phyloP scores from a whole-genome alignment of 2,329 filamentous ascomycete genomes.

The Ambrosiella xylebori region DNA sequence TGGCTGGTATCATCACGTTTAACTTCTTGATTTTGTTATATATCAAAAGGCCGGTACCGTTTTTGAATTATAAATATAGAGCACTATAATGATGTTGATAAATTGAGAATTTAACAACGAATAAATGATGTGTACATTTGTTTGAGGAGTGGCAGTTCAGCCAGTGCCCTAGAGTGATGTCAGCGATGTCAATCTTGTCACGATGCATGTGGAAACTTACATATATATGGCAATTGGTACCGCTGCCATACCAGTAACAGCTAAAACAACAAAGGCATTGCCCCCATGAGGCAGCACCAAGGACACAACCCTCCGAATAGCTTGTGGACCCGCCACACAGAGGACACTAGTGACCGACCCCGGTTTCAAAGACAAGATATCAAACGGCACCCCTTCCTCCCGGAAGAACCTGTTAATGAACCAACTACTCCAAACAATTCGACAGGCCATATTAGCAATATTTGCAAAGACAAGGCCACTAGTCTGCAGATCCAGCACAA shows the following conservation, averaged over 20 bases:
- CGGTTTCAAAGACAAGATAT: slow-evolving; percentile 27
- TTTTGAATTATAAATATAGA: slow-evolving; percentile 2
- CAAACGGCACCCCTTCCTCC: slow-evolving; percentile 26
- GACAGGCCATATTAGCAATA: slow-evolving; percentile 70
- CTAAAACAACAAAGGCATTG: not conserved
- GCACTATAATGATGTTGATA: slow-evolving; percentile 2
- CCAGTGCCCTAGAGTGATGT: not conserved
- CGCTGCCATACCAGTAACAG: slow-evolving; percentile 6
- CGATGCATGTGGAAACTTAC: slow-evolving; percentile 31
- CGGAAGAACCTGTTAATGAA: slow-evolving; percentile 56
- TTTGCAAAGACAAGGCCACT: slow-evolving; percentile 74
- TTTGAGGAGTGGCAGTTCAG: slow-evolving; percentile 7
- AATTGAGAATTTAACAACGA: not conserved
- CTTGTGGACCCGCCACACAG: slow-evolving; percentile 27
- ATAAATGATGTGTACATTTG: not conserved
- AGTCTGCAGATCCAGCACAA: slow-evolving; percentile 53
- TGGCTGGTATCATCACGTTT: not conserved
- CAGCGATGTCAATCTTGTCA: not conserved
- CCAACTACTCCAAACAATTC: slow-evolving; percentile 60
- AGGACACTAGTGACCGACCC: slow-evolving; percentile 25
- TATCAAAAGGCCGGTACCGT: not conserved
- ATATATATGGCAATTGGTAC: slow-evolving; percentile 35
- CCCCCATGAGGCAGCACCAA: slow-evolving; percentile 1
- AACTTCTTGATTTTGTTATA: not conserved
- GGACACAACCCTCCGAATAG: slow-evolving; percentile 20